A percentile compares a stretch with the other conserved stretches of the same genome.
phyloP scores from a whole-genome alignment of 2,329 filamentous ascomycete species.

The Beauveria asiatica region DNA sequence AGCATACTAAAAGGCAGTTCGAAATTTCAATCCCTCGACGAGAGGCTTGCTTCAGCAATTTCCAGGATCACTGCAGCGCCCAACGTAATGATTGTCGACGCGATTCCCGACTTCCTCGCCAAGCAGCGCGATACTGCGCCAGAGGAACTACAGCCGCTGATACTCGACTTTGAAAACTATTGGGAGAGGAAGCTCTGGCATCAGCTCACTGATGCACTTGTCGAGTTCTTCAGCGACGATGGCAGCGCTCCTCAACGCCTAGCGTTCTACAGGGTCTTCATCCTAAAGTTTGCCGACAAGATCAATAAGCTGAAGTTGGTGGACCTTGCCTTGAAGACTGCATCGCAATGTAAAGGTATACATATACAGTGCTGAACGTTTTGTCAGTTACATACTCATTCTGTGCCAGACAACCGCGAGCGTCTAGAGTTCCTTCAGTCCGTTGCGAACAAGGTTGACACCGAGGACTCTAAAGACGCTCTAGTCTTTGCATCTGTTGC shows the following conservation, averaged over 20 bases:
- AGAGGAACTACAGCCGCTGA: constrained; percentile 77
- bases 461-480: constrained; percentile 87
- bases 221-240: constrained; percentile 78
- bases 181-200: constrained; percentile 99
- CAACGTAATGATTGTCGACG: constrained; percentile 66
- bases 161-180: constrained; percentile 88
- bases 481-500: constrained; percentile 90
- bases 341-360: constrained; percentile 71
- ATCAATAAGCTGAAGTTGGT: constrained; percentile 99
- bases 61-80: neutral
- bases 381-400: neutral
- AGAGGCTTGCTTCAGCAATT: neutral
- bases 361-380: neutral
- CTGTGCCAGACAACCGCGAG: constrained; percentile 69
- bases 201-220: constrained; percentile 83
- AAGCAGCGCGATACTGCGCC: constrained; percentile 84
- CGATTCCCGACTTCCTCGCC: constrained; percentile 84
- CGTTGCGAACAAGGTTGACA: constrained; percentile 81
- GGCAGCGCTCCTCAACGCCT: constrained; percentile 78
- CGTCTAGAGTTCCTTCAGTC: constrained; percentile 76
- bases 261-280: constrained; percentile 86
- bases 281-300: constrained; percentile 93
- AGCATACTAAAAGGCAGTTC: neutral
- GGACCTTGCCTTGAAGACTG: constrained; percentile 77
- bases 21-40: neutral